Base-by-base conservation (phyloP, 306 rosid genomes). In the Bauhinia variegata region DNA sequence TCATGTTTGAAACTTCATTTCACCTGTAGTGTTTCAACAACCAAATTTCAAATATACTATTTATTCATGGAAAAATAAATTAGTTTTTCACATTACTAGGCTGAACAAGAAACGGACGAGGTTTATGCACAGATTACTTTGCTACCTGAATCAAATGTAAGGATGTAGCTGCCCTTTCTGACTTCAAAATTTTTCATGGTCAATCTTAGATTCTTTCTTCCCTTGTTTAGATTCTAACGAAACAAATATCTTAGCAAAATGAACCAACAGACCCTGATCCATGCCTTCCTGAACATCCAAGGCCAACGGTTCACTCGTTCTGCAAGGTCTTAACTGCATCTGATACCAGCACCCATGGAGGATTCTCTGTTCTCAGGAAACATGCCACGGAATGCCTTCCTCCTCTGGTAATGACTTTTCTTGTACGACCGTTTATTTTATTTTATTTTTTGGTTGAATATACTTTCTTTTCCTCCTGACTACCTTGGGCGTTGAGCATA, bases 371-470 rank as follows among this genome's bases (percentile, higher is more conserved):
- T 80, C 85, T 87, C 2, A 81, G 98, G 36, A 93, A 87, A 80
- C 98, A 93, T 30, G 98, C 98, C 39, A 93, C 95, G 0, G 98
- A 86, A 61, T 89, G 96, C 82, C 91, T 93, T 80, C 98, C 97
- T 70, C 69, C 86, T 18, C 73, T 93, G 97, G 98, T 92, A 86
- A 71, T 31, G 14, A 49, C 34, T 43, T 19, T 43, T 44, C 15
- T 46, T 13, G 28, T 23, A 23, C 28, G 1, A 23, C 28, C 28
- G 28, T 23, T 1, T 1, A 23, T 1, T 23, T 23, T n/a, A n/a
- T 23, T 23, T 23, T 23, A 23, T 23, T 2, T 23, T n/a, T n/a
- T n/a, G n/a, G n/a, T n/a, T 23, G 28, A 23, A 23, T 23, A 23
- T 23, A 23, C 28, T 23, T 23, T 23, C 2, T n/a, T n/a, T n/a